Base-by-base conservation (phyloP, 148 eudicot genomes). In the Vaccinium myrtillus region DNA sequence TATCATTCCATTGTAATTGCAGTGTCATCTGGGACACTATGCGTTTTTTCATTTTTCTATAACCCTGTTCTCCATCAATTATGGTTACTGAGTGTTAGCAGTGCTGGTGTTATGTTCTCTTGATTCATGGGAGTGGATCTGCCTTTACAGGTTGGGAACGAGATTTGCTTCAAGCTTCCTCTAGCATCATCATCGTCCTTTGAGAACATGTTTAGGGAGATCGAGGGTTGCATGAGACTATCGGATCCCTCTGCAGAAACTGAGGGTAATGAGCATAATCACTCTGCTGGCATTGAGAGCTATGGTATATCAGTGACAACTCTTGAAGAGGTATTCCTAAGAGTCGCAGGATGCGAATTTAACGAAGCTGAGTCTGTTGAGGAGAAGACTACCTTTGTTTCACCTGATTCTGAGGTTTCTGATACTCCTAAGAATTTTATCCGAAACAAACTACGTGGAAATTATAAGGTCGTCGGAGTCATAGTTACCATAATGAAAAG, bases 301-400 rank as follows among this genome's bases (percentile, higher is more conserved):
- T 97, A 94, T 84, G 99, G 99, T 43, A 95, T 97, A 71, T 95
- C 99, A 80, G 97, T 97, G 80, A 97, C 99, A 65, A 97, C 99
- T 80, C 91, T 95, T 87, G 98, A 97, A 88, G 99, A 97, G 86
- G 98, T 97, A 82, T 97, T 97, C 88, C 86, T 97, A 89, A 94
- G 94, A 84, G 99, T 97, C 75, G 98, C 99, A 82, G 98, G 98
- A 81, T 90, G 94, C 63, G 94, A 97, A 83, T 86, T 89, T 84
- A 94, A 91, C 86, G 95, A 93, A 81, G 81, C 88, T 48, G 92
- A 93, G 86, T 71, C 85, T 77, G 48, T 56, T 85, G 89, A 85
- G 76, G 89, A 87, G 83, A 86, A 83, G 81, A 79, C 65, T 75
- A 49, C 87, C 88, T 74, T 32, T 50, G 30, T 50, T 75, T 71